Evolutionary conservation across 768 basidiomycete genomes (phyloP).

Genomic region (Termitomyces sp.): DNA sequence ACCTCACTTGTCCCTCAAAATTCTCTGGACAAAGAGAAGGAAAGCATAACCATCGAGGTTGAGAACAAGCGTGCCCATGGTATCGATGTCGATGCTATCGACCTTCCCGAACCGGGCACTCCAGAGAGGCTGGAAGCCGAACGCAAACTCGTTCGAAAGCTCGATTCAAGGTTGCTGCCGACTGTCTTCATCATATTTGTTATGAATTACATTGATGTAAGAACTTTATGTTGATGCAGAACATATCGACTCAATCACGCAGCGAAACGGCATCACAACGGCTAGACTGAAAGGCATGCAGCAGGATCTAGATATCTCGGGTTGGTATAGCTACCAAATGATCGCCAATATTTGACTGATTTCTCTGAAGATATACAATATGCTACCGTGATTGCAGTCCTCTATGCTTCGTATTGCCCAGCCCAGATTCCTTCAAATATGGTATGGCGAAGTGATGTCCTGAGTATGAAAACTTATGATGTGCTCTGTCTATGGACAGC

Average conservation of each 20-base stretch:
- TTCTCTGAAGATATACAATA: conserved; percentile 43
- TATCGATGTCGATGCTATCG: background rate
- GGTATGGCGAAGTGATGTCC: conserved; percentile 26
- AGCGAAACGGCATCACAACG: conserved; percentile 47
- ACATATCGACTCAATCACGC: background rate
- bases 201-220: conserved; percentile 66
- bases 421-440: conserved; percentile 66
- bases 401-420: conserved; percentile 56
- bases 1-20: background rate
- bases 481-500: conserved; percentile 21
- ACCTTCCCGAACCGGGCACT: conserved; percentile 16
- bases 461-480: background rate
- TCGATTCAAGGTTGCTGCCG: conserved; percentile 51
- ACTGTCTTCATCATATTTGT: conserved; percentile 54
- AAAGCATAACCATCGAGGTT: conserved; percentile 11
- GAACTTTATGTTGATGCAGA: conserved; percentile 5
- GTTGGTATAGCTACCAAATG: conserved; percentile 15
- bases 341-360: conserved; percentile 6
- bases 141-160: conserved; percentile 43
- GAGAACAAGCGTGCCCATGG: conserved; percentile 1
- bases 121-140: conserved; percentile 30
- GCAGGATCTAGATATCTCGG: conserved; percentile 39
- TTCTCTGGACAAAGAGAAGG: conserved; percentile 13
- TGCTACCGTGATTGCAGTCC: conserved; percentile 42
- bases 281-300: conserved; percentile 47